phyloP scores from a whole-genome alignment of 2,329 filamentous ascomycete species.

The Diaporthe longicolla region DNA sequence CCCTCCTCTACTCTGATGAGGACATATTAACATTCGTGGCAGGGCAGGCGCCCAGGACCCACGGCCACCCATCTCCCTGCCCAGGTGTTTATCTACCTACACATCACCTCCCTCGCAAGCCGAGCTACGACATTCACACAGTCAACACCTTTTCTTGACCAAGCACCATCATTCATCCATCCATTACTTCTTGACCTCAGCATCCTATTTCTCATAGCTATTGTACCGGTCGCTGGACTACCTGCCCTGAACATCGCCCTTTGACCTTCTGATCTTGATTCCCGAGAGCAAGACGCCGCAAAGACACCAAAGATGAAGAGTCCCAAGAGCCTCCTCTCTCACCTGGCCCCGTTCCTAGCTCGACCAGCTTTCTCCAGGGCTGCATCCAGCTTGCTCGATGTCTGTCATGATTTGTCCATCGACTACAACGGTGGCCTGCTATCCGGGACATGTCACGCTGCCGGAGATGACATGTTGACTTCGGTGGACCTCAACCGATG shows the following conservation, averaged over 20 bases:
- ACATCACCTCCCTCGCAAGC: neutral
- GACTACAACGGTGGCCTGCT: conserved; percentile 11
- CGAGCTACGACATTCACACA: neutral
- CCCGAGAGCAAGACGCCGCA: neutral
- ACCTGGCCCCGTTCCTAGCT: conserved; percentile 6
- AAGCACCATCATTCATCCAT: neutral
- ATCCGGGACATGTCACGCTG: conserved; percentile 13
- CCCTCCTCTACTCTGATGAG: neutral
- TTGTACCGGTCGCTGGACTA: neutral
- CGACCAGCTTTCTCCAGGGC: neutral
- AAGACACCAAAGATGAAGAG: conserved; percentile 26
- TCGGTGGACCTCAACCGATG: conserved; percentile 35
- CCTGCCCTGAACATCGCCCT: neutral
- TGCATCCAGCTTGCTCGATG: conserved; percentile 8
- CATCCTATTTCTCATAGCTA: neutral
- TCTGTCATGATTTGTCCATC: conserved; percentile 28
- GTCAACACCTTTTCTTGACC: neutral
- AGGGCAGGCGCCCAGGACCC: neutral
- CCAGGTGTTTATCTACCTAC: neutral
- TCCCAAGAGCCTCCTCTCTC: neutral
- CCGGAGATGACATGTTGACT: neutral
- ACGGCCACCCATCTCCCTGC: neutral
- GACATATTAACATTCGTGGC: neutral
- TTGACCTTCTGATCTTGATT: neutral
- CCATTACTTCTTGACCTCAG: neutral